Base-by-base conservation (phyloP, 768 basidiomycete species). In the Hygrocybe coccinea region DNA sequence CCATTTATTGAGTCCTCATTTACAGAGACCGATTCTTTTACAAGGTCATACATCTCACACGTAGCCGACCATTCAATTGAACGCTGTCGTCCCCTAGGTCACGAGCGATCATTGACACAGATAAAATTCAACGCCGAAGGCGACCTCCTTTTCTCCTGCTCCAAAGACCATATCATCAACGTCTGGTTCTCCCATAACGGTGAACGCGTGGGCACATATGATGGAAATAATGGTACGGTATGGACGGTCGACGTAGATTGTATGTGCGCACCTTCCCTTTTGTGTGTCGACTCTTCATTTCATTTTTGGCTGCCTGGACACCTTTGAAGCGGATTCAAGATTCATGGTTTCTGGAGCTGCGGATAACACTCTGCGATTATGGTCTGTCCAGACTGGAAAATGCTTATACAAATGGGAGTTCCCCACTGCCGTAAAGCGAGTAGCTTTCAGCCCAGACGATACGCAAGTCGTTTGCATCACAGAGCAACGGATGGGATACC, bases 171-270 rank as follows among this genome's bases (percentile, higher is more conserved):
- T 64, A 71, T 91, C 62, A 90, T 97, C 70, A 97, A 97, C 68
- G 94, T 92, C 50, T 98, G 95, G 95, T 97, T 82, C 70, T 87
- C 94, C 11, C 91, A 95, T 65, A 99, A 99, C 64, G 97, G 97
- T 50, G 97, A 98, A 77, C 80, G 97, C 56, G 72, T 99, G 64
- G 97, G 97, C 35, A 99, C 97, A 56, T 98, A 97, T 67, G 85
- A 91, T 45, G 97, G 94, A 38, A 86, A 97, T 72, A 99, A 98
- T 65, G 97, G 97, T 54, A 80, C 90, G 0, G 89, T 99, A 24
- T 98, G 97, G 97, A 95, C 94, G 50, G 83, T 95, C 61, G 94
- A 95, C 71, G 84, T 92, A 51, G 97, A 99, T 78, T 85, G 94
- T 97, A 72, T 72, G 91, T 76, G 56, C 41, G 35, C 25, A 56